These are phyloP conservation scores for Schwanniomyces occidentalis DNA, from an alignment of 805 yeast genomes.

Conservation along the genomic window DNA sequence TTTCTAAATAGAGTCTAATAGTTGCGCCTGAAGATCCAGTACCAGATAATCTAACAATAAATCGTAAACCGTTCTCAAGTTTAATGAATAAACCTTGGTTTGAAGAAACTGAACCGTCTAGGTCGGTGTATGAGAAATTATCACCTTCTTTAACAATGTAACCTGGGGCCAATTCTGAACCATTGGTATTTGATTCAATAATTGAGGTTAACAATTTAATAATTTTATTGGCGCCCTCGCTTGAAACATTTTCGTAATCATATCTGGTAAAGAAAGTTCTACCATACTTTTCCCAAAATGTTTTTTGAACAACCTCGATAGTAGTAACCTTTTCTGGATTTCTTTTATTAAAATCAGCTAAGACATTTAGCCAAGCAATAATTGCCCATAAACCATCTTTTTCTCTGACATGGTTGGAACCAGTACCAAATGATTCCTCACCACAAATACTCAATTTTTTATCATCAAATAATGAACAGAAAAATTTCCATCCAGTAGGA, in stretches of 20 bases:
- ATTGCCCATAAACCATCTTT: constrained; percentile 98
- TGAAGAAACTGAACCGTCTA: constrained; percentile 85
- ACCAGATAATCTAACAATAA: constrained; percentile 90
- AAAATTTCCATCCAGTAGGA: constrained; percentile 99
- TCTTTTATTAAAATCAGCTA: constrained; percentile 74
- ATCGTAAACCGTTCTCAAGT: constrained; percentile 77
- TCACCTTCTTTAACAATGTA: constrained; percentile 71
- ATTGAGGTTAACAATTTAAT: constrained; percentile 46
- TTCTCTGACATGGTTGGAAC: constrained; percentile 95
- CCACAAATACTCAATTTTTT: constrained; percentile 94
- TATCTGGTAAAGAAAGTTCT: constrained; percentile 96
- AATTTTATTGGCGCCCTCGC: constrained; percentile 72
- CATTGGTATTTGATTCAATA: constrained; percentile 38
- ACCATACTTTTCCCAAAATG: constrained; percentile 91
- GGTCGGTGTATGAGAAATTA: constrained; percentile 88
- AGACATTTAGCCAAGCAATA: constrained; percentile 93
- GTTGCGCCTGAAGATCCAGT: constrained; percentile 99
- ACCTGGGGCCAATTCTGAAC: constrained; percentile 49
- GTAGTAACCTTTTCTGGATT: constrained; percentile 61
- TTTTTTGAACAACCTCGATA: constrained; percentile 74
- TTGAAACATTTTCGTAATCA: constrained; percentile 82
- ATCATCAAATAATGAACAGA: constrained; percentile 93
- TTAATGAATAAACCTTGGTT: constrained; percentile 90
- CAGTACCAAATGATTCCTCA: constrained; percentile 97
- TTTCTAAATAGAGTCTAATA: constrained; percentile 87